These are phyloP conservation scores for Aspergillus incahuasiensis DNA, from an alignment of 495 filamentous ascomycete genomes.

Conservation along the genomic window DNA sequence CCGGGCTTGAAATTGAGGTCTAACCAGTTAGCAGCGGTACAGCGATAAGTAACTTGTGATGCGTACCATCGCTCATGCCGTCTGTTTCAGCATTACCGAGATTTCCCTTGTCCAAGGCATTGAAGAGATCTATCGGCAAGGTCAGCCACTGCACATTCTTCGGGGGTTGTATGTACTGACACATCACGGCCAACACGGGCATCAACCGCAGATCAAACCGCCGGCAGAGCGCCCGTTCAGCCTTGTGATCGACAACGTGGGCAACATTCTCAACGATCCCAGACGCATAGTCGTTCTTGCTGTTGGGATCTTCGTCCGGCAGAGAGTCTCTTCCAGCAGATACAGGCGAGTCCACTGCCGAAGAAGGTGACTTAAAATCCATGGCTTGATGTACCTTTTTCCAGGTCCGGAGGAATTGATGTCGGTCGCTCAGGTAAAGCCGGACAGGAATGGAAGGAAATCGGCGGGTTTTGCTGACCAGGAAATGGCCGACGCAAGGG, in stretches of 20 bases:
- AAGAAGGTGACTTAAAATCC: slow-evolving; percentile 8
- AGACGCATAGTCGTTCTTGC: slow-evolving; percentile 28
- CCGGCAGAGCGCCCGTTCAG: slow-evolving; percentile 59
- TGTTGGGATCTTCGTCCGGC: slow-evolving; percentile 27
- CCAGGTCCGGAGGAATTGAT: neutral
- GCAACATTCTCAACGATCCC: slow-evolving; percentile 35
- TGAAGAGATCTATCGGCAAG: slow-evolving; percentile 46
- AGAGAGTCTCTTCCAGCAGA: neutral
- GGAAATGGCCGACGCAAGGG: slow-evolving; percentile 5
- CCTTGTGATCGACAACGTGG: slow-evolving; percentile 39
- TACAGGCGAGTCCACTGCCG: slow-evolving; percentile 2
- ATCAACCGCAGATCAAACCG: slow-evolving; percentile 61
- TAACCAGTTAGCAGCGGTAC: slow-evolving; percentile 14
- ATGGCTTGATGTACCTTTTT: neutral
- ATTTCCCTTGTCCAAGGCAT: slow-evolving; percentile 64
- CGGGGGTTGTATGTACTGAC: slow-evolving; percentile 24
- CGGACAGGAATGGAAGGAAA: neutral
- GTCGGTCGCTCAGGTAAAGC: neutral
- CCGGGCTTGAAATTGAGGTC: slow-evolving; percentile 53
- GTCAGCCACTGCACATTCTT: neutral
- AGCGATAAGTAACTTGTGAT: neutral
- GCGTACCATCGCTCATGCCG: slow-evolving; percentile 45
- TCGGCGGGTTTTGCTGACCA: neutral
- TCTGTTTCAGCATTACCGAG: slow-evolving; percentile 68
- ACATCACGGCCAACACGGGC: slow-evolving; percentile 62